These are phyloP conservation scores for Magnolia sinica DNA, from an alignment of 164 flowering plant species.

Conservation along the genomic window DNA sequence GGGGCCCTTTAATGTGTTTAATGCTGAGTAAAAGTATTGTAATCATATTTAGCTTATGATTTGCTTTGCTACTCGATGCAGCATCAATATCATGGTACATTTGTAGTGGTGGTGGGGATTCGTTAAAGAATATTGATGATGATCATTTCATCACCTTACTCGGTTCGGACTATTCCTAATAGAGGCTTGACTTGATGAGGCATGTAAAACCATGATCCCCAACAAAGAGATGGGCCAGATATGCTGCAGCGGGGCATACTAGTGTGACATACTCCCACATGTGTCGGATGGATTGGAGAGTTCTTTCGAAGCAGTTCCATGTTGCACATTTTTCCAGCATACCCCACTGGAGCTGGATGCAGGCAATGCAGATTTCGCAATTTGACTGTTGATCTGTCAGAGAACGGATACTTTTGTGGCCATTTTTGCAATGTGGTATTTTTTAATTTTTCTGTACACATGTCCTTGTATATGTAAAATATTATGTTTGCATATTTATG, in stretches of 20 bases:
- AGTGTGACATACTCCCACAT: too few relatives aligned
- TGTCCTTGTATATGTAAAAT: neutral
- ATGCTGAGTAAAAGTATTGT: neutral
- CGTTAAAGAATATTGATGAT: conserved; percentile 44
- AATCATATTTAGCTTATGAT: neutral
- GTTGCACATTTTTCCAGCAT: neutral
- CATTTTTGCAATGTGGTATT: neutral
- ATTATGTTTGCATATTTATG: too few relatives aligned
- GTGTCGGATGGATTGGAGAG: neutral
- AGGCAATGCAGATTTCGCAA: neutral
- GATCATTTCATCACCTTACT: conserved; percentile 48
- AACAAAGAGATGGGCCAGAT: neutral
- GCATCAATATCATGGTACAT: conserved; percentile 65
- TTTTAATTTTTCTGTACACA: neutral
- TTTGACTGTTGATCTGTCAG: neutral
- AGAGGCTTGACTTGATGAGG: neutral
- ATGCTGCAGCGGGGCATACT: neutral
- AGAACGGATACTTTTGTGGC: neutral
- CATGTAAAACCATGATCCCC: neutral
- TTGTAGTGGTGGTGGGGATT: conserved; percentile 29
- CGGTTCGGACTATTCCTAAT: conserved; percentile 37
- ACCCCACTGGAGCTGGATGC: neutral
- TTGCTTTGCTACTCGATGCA: conserved; percentile 20
- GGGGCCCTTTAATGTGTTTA: neutral
- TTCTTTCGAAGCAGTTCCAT: conserved; percentile 1